Evolutionary conservation across 345 rosid genomes (phyloP).

Genomic region (Dimocarpus longan): DNA sequence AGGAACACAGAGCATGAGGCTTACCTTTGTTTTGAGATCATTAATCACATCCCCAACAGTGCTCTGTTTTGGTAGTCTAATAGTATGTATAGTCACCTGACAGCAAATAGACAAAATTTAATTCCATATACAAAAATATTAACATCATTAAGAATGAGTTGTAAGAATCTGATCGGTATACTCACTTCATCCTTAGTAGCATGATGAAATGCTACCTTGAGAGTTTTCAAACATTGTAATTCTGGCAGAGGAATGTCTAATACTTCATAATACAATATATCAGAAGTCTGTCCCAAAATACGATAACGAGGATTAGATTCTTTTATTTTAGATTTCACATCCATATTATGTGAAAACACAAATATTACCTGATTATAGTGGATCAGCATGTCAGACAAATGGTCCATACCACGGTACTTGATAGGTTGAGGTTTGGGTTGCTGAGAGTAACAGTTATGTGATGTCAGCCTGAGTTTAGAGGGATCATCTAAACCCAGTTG

Average conservation of each 20-base stretch:
- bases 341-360: neutral
- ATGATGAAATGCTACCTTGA: slow-evolving; percentile 84
- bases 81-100: slow-evolving; percentile 82
- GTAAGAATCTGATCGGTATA: slow-evolving; percentile 15
- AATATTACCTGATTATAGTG: slow-evolving; percentile 85
- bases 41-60: slow-evolving; percentile 89
- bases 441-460: slow-evolving; percentile 77
- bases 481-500: slow-evolving; percentile 71
- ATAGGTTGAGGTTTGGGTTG: slow-evolving; percentile 82
- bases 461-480: slow-evolving; percentile 69
- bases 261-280: slow-evolving; percentile 91
- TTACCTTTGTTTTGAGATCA: slow-evolving; percentile 86
- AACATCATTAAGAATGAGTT: slow-evolving; percentile 8
- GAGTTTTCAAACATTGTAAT: slow-evolving; percentile 83
- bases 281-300: slow-evolving; percentile 63
- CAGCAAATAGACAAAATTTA: slow-evolving; percentile 21
- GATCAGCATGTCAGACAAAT: slow-evolving; percentile 82
- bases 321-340: slow-evolving; percentile 1
- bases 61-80: slow-evolving; percentile 92
- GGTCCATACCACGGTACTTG: slow-evolving; percentile 71
- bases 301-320: slow-evolving; percentile 21
- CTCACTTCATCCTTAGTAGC: slow-evolving; percentile 85
- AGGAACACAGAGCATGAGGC: slow-evolving; percentile 7
- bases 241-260: slow-evolving; percentile 98
- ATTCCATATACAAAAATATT: slow-evolving; percentile 15